Evolutionary conservation across 139 green algal species (phyloP), one percentile per base, ranked within the genome.

Genomic region (Astrephomene gubernaculifera): DNA sequence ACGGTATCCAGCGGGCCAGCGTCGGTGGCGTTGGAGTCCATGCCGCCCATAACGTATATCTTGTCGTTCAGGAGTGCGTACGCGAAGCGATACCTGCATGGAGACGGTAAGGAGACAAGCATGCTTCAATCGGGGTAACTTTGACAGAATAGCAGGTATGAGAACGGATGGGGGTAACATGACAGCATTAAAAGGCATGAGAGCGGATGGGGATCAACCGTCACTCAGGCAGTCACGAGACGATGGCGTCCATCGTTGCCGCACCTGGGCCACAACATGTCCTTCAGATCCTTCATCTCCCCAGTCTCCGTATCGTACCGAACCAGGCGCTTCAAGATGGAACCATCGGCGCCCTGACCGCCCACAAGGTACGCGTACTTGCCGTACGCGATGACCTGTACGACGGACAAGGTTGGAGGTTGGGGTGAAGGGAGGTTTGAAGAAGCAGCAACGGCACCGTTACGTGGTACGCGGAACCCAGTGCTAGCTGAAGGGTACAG

Each of bases 21-120:
- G 76, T 81, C 52, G 31, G 6, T 27, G 0, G 0, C 10, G 12
- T 36, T 19, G 61, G 4, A 35, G 67, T 70, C 38, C 29, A 85
- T 82, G 19, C 91, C 91, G 22, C 87, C 91, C 2, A 88, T 68
- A 8, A 92, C 79, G 53, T 93, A 94, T 38, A 93, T 75, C 39
- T 86, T 76, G 54, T 69, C 82, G 22, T 89, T 61, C n/a, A 93
- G 71, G 8, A 79, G 25, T 29, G 88, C 86, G 52, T 86, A 90
- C 36, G 65, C 82, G 22, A 76, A 74, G 21, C 86, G 86, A 63
- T 83, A 86, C 81, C 87, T 90, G 57, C 1, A 19, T 69, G 29
- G 61, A 4, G 61, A 9, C 9, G 21, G 35, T 49, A 60, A 36
- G 2, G 53, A 7, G 53, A 44, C 64, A 57, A n/a, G 43, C 29